These are phyloP conservation scores for Fusarium burgessii DNA, from an alignment of 2,329 filamentous ascomycete species.

Conservation along the genomic window DNA sequence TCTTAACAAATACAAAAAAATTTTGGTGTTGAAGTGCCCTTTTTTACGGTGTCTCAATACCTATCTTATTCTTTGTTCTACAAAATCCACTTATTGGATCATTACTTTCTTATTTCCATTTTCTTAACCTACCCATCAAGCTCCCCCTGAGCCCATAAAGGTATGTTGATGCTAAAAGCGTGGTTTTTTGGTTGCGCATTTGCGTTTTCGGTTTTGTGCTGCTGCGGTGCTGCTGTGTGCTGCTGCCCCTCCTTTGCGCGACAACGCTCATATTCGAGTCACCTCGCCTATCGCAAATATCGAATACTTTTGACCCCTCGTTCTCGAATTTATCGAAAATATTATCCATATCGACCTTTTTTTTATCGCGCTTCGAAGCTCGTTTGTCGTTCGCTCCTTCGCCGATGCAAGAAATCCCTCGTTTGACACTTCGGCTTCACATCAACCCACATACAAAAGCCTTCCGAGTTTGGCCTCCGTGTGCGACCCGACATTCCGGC, in stretches of 20 bases:
- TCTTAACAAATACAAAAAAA: constrained; percentile 17
- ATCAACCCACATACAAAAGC: constrained; percentile 5
- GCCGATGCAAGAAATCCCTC: constrained; percentile 34
- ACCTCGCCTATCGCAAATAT: constrained; percentile 30
- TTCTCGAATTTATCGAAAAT: constrained; percentile 9
- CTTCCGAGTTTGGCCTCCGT: constrained; percentile 28
- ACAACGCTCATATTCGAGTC: constrained; percentile 18
- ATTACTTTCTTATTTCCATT: constrained; percentile 13
- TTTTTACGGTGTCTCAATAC: constrained; percentile 22
- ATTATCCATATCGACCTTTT: background rate
- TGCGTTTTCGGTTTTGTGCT: constrained; percentile 31
- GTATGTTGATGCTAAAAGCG: constrained; percentile 26
- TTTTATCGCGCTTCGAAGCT: constrained; percentile 2
- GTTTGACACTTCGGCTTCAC: constrained; percentile 19
- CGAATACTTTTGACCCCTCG: constrained; percentile 11
- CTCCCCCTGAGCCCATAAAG: constrained; percentile 36
- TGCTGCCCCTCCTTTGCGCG: constrained; percentile 41
- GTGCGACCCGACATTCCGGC: constrained; percentile 43
- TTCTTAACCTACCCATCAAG: constrained; percentile 36
- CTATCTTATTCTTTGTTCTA: background rate
- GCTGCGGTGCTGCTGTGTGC: constrained; percentile 1
- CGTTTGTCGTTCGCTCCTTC: background rate
- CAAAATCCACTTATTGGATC: constrained; percentile 34
- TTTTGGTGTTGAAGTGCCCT: constrained; percentile 23
- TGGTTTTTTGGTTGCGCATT: constrained; percentile 22